These are phyloP conservation scores for Fereydounia khargensis DNA, from an alignment of 1,284 basidiomycete genomes.

Conservation along the genomic window DNA sequence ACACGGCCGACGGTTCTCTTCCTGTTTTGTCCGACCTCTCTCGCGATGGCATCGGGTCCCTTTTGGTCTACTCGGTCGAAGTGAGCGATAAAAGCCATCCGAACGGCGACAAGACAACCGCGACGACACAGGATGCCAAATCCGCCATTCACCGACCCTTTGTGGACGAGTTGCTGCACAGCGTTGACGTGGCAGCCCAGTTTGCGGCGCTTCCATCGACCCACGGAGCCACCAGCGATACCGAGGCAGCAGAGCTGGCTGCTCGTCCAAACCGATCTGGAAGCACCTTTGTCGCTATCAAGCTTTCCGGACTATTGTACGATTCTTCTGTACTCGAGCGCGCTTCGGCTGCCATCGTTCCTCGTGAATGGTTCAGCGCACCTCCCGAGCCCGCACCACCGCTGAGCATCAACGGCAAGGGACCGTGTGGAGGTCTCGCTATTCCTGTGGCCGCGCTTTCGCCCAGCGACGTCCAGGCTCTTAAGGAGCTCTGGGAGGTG, in stretches of 20 bases:
- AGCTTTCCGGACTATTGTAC: slow-evolving; percentile 43
- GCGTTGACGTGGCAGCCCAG: slow-evolving; percentile 32
- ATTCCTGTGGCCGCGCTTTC: slow-evolving; percentile 39
- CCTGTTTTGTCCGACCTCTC: slow-evolving; percentile 66
- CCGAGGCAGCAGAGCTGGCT: slow-evolving; percentile 15
- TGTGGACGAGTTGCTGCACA: slow-evolving; percentile 36
- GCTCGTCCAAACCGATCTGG: slow-evolving; percentile 27
- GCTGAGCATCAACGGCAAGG: slow-evolving; percentile 25
- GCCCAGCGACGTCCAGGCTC: slow-evolving; percentile 30
- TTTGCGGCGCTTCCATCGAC: slow-evolving; percentile 20
- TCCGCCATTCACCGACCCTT: slow-evolving; percentile 27
- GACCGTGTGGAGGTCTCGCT: slow-evolving; percentile 37
- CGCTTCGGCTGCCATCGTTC: slow-evolving; percentile 40
- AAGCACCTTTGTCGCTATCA: slow-evolving; percentile 48
- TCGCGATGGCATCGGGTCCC: slow-evolving; percentile 67
- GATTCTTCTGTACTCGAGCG: slow-evolving; percentile 42
- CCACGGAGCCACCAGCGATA: slow-evolving; percentile 14
- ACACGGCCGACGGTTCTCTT: slow-evolving; percentile 70
- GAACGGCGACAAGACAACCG: slow-evolving; percentile 68
- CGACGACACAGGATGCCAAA: background rate
- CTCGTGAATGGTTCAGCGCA: slow-evolving; percentile 41
- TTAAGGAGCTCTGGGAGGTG: slow-evolving; percentile 40
- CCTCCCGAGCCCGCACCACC: slow-evolving; percentile 40
- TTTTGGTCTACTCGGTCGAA: slow-evolving; percentile 83
- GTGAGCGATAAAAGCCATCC: slow-evolving; percentile 64